Conservation (phyloP, 805 yeast species). For the Starmerella vitae region DNA sequence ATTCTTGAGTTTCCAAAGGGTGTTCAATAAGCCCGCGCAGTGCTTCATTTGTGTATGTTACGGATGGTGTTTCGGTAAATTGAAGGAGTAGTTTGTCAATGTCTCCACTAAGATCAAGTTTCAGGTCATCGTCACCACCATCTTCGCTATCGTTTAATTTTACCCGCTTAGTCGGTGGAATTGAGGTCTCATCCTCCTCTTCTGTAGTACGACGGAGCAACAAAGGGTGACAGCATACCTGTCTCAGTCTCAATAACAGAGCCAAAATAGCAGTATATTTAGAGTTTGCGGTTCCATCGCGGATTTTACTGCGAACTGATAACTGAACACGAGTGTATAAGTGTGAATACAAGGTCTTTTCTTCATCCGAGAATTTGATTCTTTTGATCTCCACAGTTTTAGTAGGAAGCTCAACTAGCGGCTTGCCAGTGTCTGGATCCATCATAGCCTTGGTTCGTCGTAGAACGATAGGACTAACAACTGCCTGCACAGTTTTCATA, state of each 20-base stretch:
- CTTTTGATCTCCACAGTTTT: constrained; percentile 60
- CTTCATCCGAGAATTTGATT: constrained; percentile 52
- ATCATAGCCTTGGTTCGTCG: constrained; percentile 81
- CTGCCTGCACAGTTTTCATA: constrained; percentile 68
- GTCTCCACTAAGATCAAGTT: constrained; percentile 10
- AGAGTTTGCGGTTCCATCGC: constrained; percentile 53
- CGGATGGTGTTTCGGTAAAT: constrained; percentile 10
- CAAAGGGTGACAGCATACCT: constrained; percentile 73
- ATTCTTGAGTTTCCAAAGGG: constrained; percentile 39
- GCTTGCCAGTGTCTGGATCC: constrained; percentile 47
- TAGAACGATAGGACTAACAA: constrained; percentile 67
- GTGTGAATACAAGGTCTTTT: constrained; percentile 52
- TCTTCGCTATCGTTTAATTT: constrained; percentile 1
- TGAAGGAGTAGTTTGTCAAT: constrained; percentile 4
- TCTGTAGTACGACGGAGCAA: constrained; percentile 35
- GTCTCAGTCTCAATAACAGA: constrained; percentile 71
- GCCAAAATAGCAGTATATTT: constrained; percentile 69
- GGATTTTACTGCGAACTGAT: constrained; percentile 26
- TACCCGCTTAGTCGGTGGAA: constrained; percentile 1
- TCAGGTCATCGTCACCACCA: constrained; percentile 7
- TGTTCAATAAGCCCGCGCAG: constrained; percentile 22
- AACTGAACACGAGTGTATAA: constrained; percentile 53
- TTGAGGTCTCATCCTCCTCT: constrained; percentile 6
- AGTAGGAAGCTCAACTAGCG: constrained; percentile 61
- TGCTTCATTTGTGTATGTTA: constrained; percentile 20